These are phyloP conservation scores for Hypoxylon sp. DNA, from an alignment of 2,329 filamentous ascomycete genomes.

Conservation along the genomic window DNA sequence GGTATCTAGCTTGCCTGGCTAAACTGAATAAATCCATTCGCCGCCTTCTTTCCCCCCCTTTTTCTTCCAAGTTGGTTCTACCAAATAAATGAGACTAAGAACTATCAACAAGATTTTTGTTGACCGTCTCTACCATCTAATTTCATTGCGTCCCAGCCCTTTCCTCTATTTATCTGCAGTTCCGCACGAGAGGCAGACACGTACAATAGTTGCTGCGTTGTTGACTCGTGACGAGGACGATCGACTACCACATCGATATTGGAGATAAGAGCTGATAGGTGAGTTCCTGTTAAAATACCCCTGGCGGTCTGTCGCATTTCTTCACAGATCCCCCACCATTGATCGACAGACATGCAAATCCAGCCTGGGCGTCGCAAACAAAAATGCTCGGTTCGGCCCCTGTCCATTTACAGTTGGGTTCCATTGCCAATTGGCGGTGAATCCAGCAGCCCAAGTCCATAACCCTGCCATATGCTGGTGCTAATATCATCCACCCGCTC, in stretches of 20 bases:
- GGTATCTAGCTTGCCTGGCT: background rate
- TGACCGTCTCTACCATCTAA: slow-evolving; percentile 26
- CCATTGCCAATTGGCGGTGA: slow-evolving; percentile 50
- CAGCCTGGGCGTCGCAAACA: slow-evolving; percentile 30
- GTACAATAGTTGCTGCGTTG: slow-evolving; percentile 21
- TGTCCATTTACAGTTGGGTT: slow-evolving; percentile 39
- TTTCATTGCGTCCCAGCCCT: slow-evolving; percentile 21
- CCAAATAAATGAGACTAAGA: slow-evolving; percentile 9
- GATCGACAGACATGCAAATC: slow-evolving; percentile 43
- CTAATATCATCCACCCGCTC: slow-evolving; percentile 33
- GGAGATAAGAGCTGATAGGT: slow-evolving; percentile 39
- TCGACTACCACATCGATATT: slow-evolving; percentile 30
- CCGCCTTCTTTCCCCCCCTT: slow-evolving; percentile 8
- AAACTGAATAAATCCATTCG: slow-evolving; percentile 15
- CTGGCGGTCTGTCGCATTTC: slow-evolving; percentile 26
- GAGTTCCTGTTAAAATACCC: slow-evolving; percentile 27
- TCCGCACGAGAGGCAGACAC: slow-evolving; percentile 7
- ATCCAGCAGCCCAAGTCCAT: slow-evolving; percentile 39
- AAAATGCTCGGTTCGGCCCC: slow-evolving; percentile 31
- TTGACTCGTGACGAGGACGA: slow-evolving; percentile 31
- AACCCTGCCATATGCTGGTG: slow-evolving; percentile 43
- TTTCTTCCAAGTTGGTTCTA: slow-evolving; percentile 10
- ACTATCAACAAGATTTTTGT: slow-evolving; percentile 37
- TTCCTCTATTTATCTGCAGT: slow-evolving; percentile 10
- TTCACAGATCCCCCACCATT: slow-evolving; percentile 37